These are phyloP conservation scores for Fraxinus platypoda DNA, from an alignment of 305 asterid species.

Conservation along the genomic window DNA sequence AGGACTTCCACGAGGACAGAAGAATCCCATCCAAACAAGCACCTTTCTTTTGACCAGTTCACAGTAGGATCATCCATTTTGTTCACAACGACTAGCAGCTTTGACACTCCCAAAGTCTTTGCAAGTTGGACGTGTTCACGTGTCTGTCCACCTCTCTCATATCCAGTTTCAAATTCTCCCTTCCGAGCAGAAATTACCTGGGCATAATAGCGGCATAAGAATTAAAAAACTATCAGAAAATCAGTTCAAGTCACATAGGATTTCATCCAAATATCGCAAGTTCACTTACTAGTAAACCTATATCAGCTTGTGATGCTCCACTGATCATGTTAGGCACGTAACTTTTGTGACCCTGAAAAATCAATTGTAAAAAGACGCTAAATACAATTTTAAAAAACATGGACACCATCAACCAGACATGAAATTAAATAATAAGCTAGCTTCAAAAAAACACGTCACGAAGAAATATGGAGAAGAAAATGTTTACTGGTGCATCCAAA, in stretches of 20 bases:
- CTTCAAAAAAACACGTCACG: background rate
- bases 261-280: background rate
- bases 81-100: slow-evolving; percentile 88
- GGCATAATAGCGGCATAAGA: background rate
- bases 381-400: background rate
- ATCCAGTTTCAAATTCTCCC: slow-evolving; percentile 97
- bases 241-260: background rate
- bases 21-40: slow-evolving; percentile 4
- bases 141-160: slow-evolving; percentile 98
- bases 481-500: slow-evolving; percentile 91
- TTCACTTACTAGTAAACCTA: slow-evolving; percentile 77
- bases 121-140: slow-evolving; percentile 99
- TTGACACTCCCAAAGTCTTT: slow-evolving; percentile 89
- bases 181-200: slow-evolving; percentile 96
- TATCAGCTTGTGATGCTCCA: slow-evolving; percentile 99
- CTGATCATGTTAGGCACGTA: slow-evolving; percentile 97
- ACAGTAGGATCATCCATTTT: slow-evolving; percentile 99
- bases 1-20: background rate
- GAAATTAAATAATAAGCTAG: background rate
- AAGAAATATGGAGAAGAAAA: background rate
- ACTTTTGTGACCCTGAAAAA: slow-evolving; percentile 88
- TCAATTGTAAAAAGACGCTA: background rate
- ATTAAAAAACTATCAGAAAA: background rate
- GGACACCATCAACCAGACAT: background rate
- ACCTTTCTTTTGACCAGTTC: slow-evolving; percentile 95